phyloP scores from a whole-genome alignment of 768 basidiomycete genomes.

The Lactarius psammicola region DNA sequence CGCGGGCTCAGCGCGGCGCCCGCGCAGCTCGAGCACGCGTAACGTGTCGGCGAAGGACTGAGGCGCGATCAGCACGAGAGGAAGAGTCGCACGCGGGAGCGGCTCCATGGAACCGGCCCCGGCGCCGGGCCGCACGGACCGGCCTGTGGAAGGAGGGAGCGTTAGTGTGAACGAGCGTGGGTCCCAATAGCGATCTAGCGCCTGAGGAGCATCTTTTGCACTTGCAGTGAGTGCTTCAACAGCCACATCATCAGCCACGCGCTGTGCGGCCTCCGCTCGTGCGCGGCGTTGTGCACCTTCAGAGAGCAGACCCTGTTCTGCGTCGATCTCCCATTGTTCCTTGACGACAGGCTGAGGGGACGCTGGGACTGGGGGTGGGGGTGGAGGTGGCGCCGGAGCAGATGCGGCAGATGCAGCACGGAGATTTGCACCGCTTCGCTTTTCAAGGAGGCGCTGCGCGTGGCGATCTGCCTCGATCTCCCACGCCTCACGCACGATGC shows the following conservation, averaged over 20 bases:
- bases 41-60: conserved; percentile 30
- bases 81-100: conserved; percentile 26
- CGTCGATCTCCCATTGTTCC: conserved; percentile 80
- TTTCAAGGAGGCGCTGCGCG: conserved; percentile 34
- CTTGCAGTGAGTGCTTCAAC: conserved; percentile 27
- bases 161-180: conserved; percentile 18
- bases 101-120: neutral
- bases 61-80: conserved; percentile 22
- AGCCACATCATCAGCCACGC: neutral
- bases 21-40: conserved; percentile 54
- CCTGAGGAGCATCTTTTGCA: conserved; percentile 10
- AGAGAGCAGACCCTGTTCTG: conserved; percentile 69
- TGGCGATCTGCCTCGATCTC: conserved; percentile 70
- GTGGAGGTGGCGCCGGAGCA: conserved; percentile 14
- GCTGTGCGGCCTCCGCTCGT: conserved; percentile 50
- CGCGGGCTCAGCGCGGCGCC: conserved; percentile 64
- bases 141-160: conserved; percentile 22
- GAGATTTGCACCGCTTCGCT: conserved; percentile 29
- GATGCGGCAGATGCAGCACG: conserved; percentile 19
- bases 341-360: conserved; percentile 43
- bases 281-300: conserved; percentile 71
- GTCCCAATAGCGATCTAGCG: conserved; percentile 27
- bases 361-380: no score
- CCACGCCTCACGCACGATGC: conserved; percentile 71
- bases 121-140: conserved; percentile 5